These are phyloP conservation scores for Priceomyces medius DNA, from an alignment of 805 yeast genomes.

Conservation along the genomic window DNA sequence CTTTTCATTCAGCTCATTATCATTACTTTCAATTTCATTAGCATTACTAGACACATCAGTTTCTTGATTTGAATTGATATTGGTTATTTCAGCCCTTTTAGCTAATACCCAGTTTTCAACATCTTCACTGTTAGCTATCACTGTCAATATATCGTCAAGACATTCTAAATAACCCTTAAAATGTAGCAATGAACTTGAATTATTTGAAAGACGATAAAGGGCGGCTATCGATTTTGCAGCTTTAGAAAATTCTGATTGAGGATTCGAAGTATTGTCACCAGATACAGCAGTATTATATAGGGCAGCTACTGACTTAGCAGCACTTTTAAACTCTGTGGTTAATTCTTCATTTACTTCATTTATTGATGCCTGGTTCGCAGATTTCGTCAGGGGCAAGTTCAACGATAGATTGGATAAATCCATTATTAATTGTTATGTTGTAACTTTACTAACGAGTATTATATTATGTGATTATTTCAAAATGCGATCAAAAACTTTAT, in stretches of 20 bases:
- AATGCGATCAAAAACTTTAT: too few species aligned
- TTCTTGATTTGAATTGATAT: constrained; percentile 9
- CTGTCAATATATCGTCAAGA: constrained; percentile 51
- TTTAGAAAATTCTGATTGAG: constrained; percentile 29
- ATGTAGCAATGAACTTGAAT: constrained; percentile 45
- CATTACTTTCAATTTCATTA: neutral
- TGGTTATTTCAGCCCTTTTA: constrained; percentile 42
- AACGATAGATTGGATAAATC: constrained; percentile 62
- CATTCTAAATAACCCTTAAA: constrained; percentile 63
- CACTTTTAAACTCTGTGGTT: constrained; percentile 62
- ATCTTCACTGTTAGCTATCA: constrained; percentile 43
- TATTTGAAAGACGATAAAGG: constrained; percentile 59
- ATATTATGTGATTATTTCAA: too few species aligned
- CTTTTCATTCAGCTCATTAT: neutral
- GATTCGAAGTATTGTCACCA: constrained; percentile 5
- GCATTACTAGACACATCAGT: neutral
- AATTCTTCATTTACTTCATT: constrained; percentile 52
- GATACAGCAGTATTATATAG: constrained; percentile 29
- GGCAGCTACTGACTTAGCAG: constrained; percentile 70
- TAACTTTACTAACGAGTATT: too few species aligned
- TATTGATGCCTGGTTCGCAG: constrained; percentile 48
- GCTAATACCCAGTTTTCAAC: constrained; percentile 53
- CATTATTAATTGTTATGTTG: constrained; percentile 33
- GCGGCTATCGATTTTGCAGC: constrained; percentile 48
- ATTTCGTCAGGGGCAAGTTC: constrained; percentile 52